These are phyloP conservation scores for Phlebiopsis gigantea DNA, from an alignment of 768 basidiomycete species.

Conservation along the genomic window DNA sequence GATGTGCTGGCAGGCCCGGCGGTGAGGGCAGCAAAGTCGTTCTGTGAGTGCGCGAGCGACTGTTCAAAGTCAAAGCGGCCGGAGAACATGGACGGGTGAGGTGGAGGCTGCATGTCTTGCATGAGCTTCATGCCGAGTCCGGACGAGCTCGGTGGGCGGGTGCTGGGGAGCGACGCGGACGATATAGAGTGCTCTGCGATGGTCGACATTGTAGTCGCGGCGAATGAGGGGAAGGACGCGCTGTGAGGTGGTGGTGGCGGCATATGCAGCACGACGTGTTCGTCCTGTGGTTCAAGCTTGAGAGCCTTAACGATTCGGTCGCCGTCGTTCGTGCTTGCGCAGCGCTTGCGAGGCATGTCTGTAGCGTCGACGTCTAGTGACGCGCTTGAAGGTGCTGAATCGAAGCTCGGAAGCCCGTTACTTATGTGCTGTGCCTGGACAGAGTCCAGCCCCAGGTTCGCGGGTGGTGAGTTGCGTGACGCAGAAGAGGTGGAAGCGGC, in stretches of 20 bases:
- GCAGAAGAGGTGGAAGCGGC: conserved; percentile 1
- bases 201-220: conserved; percentile 18
- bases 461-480: conserved; percentile 8
- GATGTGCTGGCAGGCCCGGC: conserved; percentile 4
- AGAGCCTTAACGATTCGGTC: conserved; percentile 42
- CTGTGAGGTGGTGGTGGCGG: conserved; percentile 8
- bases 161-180: conserved; percentile 23
- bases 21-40: conserved; percentile 6
- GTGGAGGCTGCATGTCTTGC: conserved; percentile 13
- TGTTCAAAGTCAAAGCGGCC: conserved; percentile 6
- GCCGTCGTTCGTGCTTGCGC: conserved; percentile 41
- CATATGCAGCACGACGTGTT: conserved; percentile 24
- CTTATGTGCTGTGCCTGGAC: conserved; percentile 17
- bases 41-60: conserved; percentile 15
- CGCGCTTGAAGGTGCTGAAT: conserved; percentile 7
- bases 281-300: conserved; percentile 47
- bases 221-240: conserved; percentile 20
- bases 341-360: conserved; percentile 46
- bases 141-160: conserved; percentile 23
- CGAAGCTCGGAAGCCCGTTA: conserved; percentile 17
- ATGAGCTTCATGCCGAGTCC: conserved; percentile 16
- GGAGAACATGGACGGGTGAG: conserved; percentile 9
- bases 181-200: conserved; percentile 24
- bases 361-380: conserved; percentile 28
- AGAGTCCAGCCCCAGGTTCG: conserved; percentile 10